phyloP scores from a whole-genome alignment of 768 basidiomycete species.

The Suillus brevipes region DNA sequence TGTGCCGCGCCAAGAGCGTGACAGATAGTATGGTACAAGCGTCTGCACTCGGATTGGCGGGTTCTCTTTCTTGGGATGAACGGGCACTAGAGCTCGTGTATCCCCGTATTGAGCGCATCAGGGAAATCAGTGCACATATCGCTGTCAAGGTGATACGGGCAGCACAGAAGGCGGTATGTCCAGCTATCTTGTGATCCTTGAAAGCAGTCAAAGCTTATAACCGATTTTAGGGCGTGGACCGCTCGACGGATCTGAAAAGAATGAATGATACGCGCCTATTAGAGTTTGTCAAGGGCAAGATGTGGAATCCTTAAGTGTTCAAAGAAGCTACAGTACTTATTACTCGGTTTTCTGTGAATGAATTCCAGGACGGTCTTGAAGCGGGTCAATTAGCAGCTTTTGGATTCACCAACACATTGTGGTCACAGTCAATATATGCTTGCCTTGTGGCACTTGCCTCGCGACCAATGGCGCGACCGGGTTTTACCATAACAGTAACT shows the following conservation, averaged over 20 bases:
- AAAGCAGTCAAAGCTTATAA: conserved; percentile 11
- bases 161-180: conserved; percentile 72
- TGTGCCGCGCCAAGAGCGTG: conserved; percentile 65
- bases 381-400: not conserved
- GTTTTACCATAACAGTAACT: not conserved
- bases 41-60: conserved; percentile 75
- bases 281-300: conserved; percentile 56
- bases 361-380: not conserved
- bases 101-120: conserved; percentile 79
- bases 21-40: conserved; percentile 91
- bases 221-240: conserved; percentile 52
- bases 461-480: not conserved
- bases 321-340: not conserved
- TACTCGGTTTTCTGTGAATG: not conserved
- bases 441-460: not conserved
- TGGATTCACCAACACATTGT: not conserved
- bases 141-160: conserved; percentile 74
- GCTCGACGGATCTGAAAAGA: conserved; percentile 49
- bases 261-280: conserved; percentile 58
- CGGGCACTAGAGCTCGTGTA: conserved; percentile 68
- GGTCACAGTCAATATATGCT: not conserved
- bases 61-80: conserved; percentile 73
- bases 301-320: conserved; percentile 60
- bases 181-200: conserved; percentile 13
- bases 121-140: conserved; percentile 80